Percentiles rank a stretch among this genome's conserved stretches.
Evolutionary conservation across 192 early-diverging fungal genomes (phyloP).

Genomic region (Podila horticola): DNA sequence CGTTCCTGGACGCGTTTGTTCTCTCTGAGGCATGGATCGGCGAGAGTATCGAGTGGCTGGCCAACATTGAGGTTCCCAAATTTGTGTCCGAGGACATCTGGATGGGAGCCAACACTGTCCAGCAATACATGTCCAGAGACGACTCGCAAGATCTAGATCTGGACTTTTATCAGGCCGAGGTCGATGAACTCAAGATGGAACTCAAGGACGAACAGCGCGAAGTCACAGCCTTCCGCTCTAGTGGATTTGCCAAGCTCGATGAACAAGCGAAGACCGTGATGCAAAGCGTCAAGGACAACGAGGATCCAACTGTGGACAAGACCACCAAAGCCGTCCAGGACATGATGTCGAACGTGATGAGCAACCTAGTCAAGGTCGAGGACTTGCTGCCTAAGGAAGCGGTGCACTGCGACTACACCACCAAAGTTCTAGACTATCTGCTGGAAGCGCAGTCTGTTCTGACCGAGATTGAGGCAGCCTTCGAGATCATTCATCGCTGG

Average conservation of each 20-base stretch:
- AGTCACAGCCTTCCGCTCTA: conserved; percentile 37
- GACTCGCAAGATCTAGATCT: conserved; percentile 19
- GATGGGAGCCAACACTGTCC: conserved; percentile 28
- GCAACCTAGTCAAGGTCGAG: conserved; percentile 44
- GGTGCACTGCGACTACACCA: conserved; percentile 27
- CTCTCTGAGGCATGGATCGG: conserved; percentile 49
- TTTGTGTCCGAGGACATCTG: conserved; percentile 39
- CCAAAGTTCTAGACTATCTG: conserved; percentile 27
- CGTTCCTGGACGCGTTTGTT: conserved; percentile 31
- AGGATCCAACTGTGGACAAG: conserved; percentile 25
- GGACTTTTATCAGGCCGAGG: conserved; percentile 23
- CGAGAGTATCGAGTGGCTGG: conserved; percentile 46
- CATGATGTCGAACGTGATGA: conserved; percentile 40
- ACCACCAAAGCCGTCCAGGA: conserved; percentile 30
- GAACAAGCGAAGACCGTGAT: conserved; percentile 38
- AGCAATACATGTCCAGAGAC: conserved; percentile 30
- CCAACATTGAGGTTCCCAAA: conserved; percentile 25
- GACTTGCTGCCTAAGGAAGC: conserved; percentile 41
- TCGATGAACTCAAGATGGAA: conserved; percentile 29
- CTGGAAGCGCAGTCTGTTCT: conserved; percentile 10
- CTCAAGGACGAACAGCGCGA: conserved; percentile 35
- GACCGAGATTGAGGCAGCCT: conserved; percentile 14
- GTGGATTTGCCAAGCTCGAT: conserved; percentile 39
- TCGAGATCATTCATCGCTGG: conserved; percentile 19
- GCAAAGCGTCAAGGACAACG: conserved; percentile 15